Base-by-base conservation (phyloP, 2,329 filamentous ascomycete species). In the Chalara sp. region DNA sequence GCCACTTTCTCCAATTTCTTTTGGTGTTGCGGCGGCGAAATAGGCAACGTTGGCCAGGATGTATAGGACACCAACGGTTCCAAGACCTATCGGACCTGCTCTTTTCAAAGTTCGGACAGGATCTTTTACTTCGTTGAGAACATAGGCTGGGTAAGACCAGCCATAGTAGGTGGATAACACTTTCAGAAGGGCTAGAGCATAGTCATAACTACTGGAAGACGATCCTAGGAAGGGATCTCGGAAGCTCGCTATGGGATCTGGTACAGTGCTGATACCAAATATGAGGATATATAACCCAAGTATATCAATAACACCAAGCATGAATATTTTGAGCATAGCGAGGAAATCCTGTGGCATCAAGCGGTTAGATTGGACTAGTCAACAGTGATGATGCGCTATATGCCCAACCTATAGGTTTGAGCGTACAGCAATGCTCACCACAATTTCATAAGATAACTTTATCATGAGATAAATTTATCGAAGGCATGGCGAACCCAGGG, bases 1-100 rank as follows among this genome's bases (percentile, higher is more conserved):
- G 13, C 77, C 79, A 0, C 76, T 76, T 2, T 67, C 65, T 12
- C 73, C 66, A 55, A 83, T 78, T 51, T 80, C 75, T 5, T 77
- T 72, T 53, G 75, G 75, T 13, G 78, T 75, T 1, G 81, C 76
- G 6, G 77, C 79, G 4, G 77, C 73, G 57, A 82, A 81, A 63
- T 81, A 81, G 21, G 79, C 76, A 33, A 80, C 70, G 60, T 80
- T 81, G 63, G 75, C 71, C 41, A 80, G 68, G 63, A 81, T 74
- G 61, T 82, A 83, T 1, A 78, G 63, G 29, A 79, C 61, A 0
- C 75, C 73, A n/a, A 80, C 75, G 6, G 75, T 68, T n/a, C 67
- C 65, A 6, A 83, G 71, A 1, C 78, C 79, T 3, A 76, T 56
- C 0, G 79, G 77, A 0, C 77, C 77, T 0, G 78, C 79, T 35